Conservation (phyloP, 2,329 filamentous ascomycete species). For the Emericellopsis atlantica region DNA sequence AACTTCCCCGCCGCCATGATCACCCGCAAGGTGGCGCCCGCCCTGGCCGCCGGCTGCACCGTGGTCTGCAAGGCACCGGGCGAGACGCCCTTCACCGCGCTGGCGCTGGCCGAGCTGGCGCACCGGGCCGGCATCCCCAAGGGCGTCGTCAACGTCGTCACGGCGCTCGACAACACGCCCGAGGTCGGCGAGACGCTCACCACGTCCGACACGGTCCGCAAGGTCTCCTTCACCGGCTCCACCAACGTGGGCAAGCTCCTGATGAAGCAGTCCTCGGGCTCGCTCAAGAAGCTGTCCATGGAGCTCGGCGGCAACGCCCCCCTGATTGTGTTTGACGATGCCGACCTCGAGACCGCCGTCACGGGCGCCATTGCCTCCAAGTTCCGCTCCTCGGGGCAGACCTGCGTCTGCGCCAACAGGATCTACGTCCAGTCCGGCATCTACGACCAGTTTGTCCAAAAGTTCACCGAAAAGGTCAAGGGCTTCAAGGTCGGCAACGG, state of each 20-base stretch:
- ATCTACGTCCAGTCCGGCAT: conserved; percentile 69
- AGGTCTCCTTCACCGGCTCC: conserved; percentile 88
- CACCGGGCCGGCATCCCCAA: conserved; percentile 79
- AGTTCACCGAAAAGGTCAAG: conserved; percentile 60
- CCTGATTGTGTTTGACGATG: conserved; percentile 94
- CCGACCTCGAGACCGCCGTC: conserved; percentile 77
- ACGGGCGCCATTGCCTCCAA: conserved; percentile 74
- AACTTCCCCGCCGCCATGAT: conserved; percentile 78
- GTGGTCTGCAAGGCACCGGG: conserved; percentile 84
- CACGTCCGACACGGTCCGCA: conserved; percentile 59
- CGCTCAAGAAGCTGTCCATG: conserved; percentile 73
- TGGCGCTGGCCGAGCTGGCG: conserved; percentile 77
- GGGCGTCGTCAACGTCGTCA: conserved; percentile 85
- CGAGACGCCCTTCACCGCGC: conserved; percentile 84
- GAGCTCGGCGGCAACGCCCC: conserved; percentile 92
- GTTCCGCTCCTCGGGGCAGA: conserved; percentile 91
- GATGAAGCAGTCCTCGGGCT: conserved; percentile 79
- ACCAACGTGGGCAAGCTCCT: conserved; percentile 58
- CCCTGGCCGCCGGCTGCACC: conserved; percentile 87
- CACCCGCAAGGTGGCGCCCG: conserved; percentile 57
- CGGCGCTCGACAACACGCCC: conserved; percentile 64
- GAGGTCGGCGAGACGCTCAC: conserved; percentile 69
- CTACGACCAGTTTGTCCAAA: conserved; percentile 61
- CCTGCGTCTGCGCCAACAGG: conserved; percentile 82
- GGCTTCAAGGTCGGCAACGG: conserved; percentile 66